Evolutionary conservation across 495 filamentous ascomycete genomes (phyloP).

Genomic region (Aspergillus haitiensis): DNA sequence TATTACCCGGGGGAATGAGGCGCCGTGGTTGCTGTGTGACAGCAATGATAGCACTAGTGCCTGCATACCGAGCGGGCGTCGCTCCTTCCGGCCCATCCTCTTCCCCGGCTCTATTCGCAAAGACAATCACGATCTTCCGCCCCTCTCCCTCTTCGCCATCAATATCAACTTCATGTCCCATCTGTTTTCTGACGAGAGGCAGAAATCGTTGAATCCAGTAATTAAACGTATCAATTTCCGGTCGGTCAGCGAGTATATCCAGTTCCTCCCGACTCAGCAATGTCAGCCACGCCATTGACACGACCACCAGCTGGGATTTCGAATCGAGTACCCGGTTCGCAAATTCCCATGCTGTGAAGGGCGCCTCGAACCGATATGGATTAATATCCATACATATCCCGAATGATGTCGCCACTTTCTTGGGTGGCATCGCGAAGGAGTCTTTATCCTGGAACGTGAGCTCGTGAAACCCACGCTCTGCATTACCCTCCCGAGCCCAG

Average conservation of each 20-base stretch:
- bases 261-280: conserved; percentile 46
- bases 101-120: conserved; percentile 76
- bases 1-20: neutral
- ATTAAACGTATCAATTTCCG: conserved; percentile 76
- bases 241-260: conserved; percentile 51
- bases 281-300: conserved; percentile 90
- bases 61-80: conserved; percentile 63
- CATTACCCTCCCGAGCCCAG: conserved; percentile 78
- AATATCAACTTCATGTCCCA: conserved; percentile 39
- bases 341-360: conserved; percentile 81
- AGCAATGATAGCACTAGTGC: conserved; percentile 79
- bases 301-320: conserved; percentile 67
- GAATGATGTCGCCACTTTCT: conserved; percentile 60
- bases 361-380: conserved; percentile 75
- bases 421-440: conserved; percentile 11
- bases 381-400: conserved; percentile 82
- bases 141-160: conserved; percentile 25
- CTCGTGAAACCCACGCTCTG: conserved; percentile 51
- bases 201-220: conserved; percentile 89
- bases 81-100: conserved; percentile 58
- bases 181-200: conserved; percentile 61
- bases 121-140: conserved; percentile 71
- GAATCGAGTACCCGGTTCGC: conserved; percentile 71
- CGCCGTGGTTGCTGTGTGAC: conserved; percentile 50
- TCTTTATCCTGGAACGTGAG: conserved; percentile 32